phyloP scores from a whole-genome alignment of 768 basidiomycete species.

The Clitopilus hobsonii region DNA sequence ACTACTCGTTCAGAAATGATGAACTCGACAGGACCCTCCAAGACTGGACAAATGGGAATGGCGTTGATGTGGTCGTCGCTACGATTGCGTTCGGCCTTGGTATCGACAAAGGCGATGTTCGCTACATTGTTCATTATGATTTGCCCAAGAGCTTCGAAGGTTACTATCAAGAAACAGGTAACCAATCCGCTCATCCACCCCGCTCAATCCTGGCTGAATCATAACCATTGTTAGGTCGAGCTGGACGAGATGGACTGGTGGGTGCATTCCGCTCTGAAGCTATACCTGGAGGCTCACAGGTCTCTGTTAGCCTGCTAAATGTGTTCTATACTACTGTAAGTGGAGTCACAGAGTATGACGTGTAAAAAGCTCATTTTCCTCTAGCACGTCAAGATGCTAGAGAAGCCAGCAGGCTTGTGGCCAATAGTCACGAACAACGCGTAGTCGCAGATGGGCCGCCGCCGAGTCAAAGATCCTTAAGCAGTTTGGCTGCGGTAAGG shows the following conservation, averaged over 20 bases:
- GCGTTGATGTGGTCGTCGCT: conserved; percentile 69
- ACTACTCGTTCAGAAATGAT: conserved; percentile 23
- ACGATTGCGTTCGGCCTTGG: conserved; percentile 86
- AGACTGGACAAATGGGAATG: conserved; percentile 51
- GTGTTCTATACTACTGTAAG: conserved; percentile 79
- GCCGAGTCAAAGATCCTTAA: conserved; percentile 62
- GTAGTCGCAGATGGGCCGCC: conserved; percentile 46
- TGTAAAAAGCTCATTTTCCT: background rate
- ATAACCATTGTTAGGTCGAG: conserved; percentile 56
- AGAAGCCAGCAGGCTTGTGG: conserved; percentile 49
- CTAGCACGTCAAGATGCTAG: conserved; percentile 74
- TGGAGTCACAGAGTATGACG: background rate
- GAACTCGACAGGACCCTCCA: conserved; percentile 57
- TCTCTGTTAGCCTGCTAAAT: conserved; percentile 64
- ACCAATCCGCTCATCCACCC: conserved; percentile 6
- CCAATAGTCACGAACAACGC: conserved; percentile 40
- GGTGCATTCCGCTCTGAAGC: conserved; percentile 14
- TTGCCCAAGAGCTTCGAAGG: conserved; percentile 83
- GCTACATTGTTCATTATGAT: conserved; percentile 81
- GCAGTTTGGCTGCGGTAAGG: conserved; percentile 61
- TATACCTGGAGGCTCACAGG: background rate
- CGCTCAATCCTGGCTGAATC: conserved; percentile 1
- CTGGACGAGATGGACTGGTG: conserved; percentile 73
- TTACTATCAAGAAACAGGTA: conserved; percentile 88
- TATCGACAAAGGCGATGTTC: conserved; percentile 78